Conservation (phyloP, 495 filamentous ascomycete genomes). For the Xylaria telfairii region DNA sequence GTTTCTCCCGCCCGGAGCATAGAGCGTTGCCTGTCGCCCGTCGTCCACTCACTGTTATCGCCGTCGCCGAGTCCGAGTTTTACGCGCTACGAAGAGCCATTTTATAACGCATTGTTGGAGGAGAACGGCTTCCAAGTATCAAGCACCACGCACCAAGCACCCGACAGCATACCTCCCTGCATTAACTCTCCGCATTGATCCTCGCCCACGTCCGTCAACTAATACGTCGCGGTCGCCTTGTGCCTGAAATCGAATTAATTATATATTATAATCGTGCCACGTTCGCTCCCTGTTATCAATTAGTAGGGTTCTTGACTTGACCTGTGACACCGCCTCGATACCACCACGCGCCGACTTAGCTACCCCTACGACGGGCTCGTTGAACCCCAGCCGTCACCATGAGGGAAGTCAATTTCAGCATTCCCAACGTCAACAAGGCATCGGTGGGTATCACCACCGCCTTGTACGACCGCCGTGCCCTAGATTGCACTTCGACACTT, state of each 20-base stretch:
- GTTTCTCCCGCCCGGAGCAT: slow-evolving; percentile 6
- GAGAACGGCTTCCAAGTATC: slow-evolving; percentile 28
- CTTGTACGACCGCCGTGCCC: slow-evolving; percentile 93
- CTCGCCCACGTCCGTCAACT: slow-evolving; percentile 36
- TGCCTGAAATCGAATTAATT: slow-evolving; percentile 31
- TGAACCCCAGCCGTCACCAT: slow-evolving; percentile 41
- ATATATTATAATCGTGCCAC: slow-evolving; percentile 30
- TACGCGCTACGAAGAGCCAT: slow-evolving; percentile 19
- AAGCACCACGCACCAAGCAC: slow-evolving; percentile 8
- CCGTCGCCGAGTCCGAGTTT: slow-evolving; percentile 17
- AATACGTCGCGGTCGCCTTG: slow-evolving; percentile 29
- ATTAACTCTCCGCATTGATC: slow-evolving; percentile 37
- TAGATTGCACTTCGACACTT: slow-evolving; percentile 97
- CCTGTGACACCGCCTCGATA: slow-evolving; percentile 12
- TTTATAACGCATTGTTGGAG: slow-evolving; percentile 42
- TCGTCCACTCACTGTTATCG: slow-evolving; percentile 11
- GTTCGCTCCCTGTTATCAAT: slow-evolving; percentile 1
- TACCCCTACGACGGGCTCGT: slow-evolving; percentile 15
- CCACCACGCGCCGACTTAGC: slow-evolving; percentile 23
- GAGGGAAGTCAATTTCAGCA: slow-evolving; percentile 99
- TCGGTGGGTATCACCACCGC: slow-evolving; percentile 99
- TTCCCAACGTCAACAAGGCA: slow-evolving; percentile 99
- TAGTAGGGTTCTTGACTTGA: neutral
- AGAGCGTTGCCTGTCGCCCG: slow-evolving; percentile 20
- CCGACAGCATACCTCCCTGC: slow-evolving; percentile 25